phyloP scores from a whole-genome alignment of 2,329 filamentous ascomycete species.

The Pseudogymnoascus sp. region DNA sequence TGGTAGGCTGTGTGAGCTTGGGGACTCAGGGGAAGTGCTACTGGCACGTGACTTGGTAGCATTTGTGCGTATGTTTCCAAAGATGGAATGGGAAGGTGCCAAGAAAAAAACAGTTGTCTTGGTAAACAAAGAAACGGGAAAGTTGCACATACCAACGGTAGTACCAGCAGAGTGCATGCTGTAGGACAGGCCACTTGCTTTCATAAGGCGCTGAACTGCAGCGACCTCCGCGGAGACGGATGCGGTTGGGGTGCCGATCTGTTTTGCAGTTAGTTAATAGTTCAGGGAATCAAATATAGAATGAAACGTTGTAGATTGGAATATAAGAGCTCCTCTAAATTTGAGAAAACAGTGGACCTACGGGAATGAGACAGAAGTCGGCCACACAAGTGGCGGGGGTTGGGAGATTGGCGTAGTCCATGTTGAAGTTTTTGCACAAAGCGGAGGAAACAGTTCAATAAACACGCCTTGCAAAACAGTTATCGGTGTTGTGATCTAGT shows the following conservation, averaged over 20 bases:
- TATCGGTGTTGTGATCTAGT: conserved; percentile 1
- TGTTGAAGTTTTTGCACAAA: conserved; percentile 7
- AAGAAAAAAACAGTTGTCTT: not conserved
- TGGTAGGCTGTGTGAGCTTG: not conserved
- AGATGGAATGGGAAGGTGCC: not conserved
- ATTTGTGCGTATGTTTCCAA: not conserved
- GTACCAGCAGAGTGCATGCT: conserved; percentile 92
- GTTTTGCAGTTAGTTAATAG: conserved; percentile 4
- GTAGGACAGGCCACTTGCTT: conserved; percentile 71
- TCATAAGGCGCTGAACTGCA: conserved; percentile 76
- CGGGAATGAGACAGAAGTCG: conserved; percentile 87
- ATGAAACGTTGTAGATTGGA: not conserved
- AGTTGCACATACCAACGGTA: conserved; percentile 63
- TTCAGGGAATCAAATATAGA: not conserved
- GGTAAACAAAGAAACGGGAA: not conserved
- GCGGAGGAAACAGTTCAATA: not conserved
- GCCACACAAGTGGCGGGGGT: conserved; percentile 73
- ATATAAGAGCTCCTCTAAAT: not conserved
- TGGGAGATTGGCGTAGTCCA: conserved; percentile 39
- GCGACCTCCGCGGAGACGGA: conserved; percentile 81
- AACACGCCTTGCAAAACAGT: not conserved
- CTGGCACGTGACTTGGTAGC: not conserved
- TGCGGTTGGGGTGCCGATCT: conserved; percentile 72
- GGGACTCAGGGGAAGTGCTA: not conserved
- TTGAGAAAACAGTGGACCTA: conserved; percentile 32